Evolutionary conservation across 352 stramenopile genomes (phyloP), one percentile per base, ranked within the genome.

Genomic region (Globisporangium yorkense): DNA sequence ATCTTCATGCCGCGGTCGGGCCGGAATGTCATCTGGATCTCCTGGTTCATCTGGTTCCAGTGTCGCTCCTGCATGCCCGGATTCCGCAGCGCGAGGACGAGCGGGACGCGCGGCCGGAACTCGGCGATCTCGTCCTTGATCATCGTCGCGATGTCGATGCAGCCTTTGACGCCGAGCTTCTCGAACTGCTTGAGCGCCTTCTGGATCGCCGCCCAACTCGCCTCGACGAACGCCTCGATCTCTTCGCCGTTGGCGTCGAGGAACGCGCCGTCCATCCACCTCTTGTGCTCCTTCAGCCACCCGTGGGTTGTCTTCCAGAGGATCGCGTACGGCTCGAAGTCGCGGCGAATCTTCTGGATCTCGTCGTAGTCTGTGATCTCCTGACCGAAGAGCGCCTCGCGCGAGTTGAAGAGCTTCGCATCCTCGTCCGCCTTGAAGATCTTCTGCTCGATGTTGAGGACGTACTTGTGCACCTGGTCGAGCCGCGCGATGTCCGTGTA

Each of bases 111-210:
- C 5, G 91, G 91, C 41, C 84, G 74, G 61, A 98, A 98, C 7
- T 54, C 68, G 15, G 94, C 84, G 41, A 98, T 96, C 49, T 97
- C 77, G 33, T 92, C 77, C 61, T 94, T 96, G 64, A 98, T 94
- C 40, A 80, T 74, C 44, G 72, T 77, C 8, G 92, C 91, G 55
- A 98, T 96, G 44, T 93, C 87, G 7, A 70, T 81, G 55, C 94
- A 96, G 20, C 74, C 75, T 52, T 91, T 85, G 13, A 97, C 62
- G 15, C 88, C 87, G 12, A 94, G 71, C 46, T 93, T 92, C 59
- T 98, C 90, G 51, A 98, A 98, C 57, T 92, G 85, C 54, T 98
- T 98, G n/a, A 90, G 67, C 2, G 87, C 85, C 51, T 97, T 98
- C 46, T 83, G 89, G 51, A 98, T 92, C 9, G 87, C 80, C 0